These are phyloP conservation scores for Tarenaya hassleriana DNA, from an alignment of 345 rosid genomes.

Conservation along the genomic window DNA sequence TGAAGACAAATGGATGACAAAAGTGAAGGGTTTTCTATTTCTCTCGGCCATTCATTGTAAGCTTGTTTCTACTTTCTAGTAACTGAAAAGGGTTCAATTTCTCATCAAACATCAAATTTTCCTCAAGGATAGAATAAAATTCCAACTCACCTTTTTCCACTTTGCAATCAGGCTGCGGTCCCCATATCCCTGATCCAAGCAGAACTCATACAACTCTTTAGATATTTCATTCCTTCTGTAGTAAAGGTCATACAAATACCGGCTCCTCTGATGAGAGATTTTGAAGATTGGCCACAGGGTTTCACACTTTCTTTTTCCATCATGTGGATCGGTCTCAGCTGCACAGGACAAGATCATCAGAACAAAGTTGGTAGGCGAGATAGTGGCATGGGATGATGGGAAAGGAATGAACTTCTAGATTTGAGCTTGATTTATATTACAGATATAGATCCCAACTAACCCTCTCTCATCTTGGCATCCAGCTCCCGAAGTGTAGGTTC, in stretches of 20 bases:
- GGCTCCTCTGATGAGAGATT: slow-evolving; percentile 71
- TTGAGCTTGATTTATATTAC: not conserved
- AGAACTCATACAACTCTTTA: slow-evolving; percentile 67
- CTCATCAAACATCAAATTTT: not conserved
- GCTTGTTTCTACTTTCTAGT: not conserved
- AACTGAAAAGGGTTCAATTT: not conserved
- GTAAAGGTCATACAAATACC: slow-evolving; percentile 66
- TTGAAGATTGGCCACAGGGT: slow-evolving; percentile 74
- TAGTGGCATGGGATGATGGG: too few relatives aligned
- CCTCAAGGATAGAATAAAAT: not conserved
- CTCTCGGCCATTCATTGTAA: too few relatives aligned
- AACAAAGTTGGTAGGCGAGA: not conserved
- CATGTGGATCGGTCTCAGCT: slow-evolving; percentile 79
- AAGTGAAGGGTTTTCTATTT: not conserved
- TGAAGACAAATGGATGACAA: not conserved
- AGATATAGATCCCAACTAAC: slow-evolving; percentile 20
- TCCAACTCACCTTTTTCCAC: slow-evolving; percentile 19
- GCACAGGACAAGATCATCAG: slow-evolving; percentile 14
- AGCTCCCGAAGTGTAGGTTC: slow-evolving; percentile 69
- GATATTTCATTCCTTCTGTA: slow-evolving; percentile 61
- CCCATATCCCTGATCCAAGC: slow-evolving; percentile 67
- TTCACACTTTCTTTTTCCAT: slow-evolving; percentile 80
- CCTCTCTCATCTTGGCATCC: slow-evolving; percentile 80
- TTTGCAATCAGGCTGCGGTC: slow-evolving; percentile 60
- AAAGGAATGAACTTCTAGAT: not conserved